Base-by-base conservation (phyloP, 176 grass and related monocot species). In the Cenchrus fungigraminus region DNA sequence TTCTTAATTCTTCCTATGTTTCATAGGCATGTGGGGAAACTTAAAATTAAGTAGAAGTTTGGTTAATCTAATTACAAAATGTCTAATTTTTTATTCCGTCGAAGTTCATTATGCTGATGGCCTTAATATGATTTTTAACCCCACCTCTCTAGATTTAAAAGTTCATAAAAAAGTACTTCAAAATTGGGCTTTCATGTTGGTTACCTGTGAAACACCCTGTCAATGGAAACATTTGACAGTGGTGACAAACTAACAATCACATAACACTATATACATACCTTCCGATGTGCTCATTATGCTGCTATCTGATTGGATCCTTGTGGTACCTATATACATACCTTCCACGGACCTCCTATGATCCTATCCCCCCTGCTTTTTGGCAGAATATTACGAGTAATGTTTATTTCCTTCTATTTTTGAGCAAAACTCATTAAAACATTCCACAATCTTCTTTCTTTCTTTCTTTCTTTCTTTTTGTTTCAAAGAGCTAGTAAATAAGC, bases 31-130 rank as follows among this genome's bases (percentile, higher is more conserved):
- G 12, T 50, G 13, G 50, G 78, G 54, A 28, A 86, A 68, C 71
- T 77, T 76, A 66, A 89, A 80, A 83, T 40, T 29, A 63, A 46
- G 34, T 77, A 83, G 45, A 66, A 82, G 16, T 45, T 56, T 32
- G 12, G 17, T 72, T 29, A 72, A 72, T 29, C 37, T 34, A 80
- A 54, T 68, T 76, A 85, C 77, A 9, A 15, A 80, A 67, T 65
- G 20, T 66, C n/a, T 53, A 59, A 76, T 68, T 55, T 46, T 71
- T 28, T 63, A 63, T 34, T 8, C 54, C 76, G 11, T 76, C 20
- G 70, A 85, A 69, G 15, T 76, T 80, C 63, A 69, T 62, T 46
- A 76, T 69, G 14, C 42, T 51, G 60, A 79, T 60, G 52, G 57
- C 32, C 16, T 16, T 47, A 25, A 37, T 80, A 75, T 28, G 43